phyloP scores from a whole-genome alignment of 2,329 filamentous ascomycete species.

The Colletotrichum godetiae region DNA sequence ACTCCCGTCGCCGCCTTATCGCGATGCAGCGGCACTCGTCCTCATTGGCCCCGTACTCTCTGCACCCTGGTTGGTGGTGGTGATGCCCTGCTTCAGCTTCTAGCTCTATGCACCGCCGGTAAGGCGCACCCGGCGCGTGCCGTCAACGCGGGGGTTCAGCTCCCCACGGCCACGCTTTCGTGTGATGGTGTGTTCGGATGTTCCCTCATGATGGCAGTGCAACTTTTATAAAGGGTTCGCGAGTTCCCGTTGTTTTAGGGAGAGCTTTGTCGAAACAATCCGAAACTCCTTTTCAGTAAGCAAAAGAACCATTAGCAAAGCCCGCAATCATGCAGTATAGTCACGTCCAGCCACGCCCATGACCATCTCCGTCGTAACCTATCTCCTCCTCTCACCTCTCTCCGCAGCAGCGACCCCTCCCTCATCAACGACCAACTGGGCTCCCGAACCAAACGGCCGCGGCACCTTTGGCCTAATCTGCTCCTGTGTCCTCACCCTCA shows the following conservation, averaged over 20 bases:
- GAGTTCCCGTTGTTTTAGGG: neutral
- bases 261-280: neutral
- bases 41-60: constrained; percentile 16
- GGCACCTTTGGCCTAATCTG: constrained; percentile 45
- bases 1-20: neutral
- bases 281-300: neutral
- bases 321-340: neutral
- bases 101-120: constrained; percentile 20
- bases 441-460: constrained; percentile 39
- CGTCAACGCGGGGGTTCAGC: neutral
- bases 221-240: neutral
- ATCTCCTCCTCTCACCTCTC: neutral
- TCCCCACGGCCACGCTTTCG: neutral
- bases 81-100: constrained; percentile 21
- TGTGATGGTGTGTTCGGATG: neutral
- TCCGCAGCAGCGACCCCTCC: neutral
- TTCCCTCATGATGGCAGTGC: too few species aligned
- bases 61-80: constrained; percentile 18
- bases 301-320: neutral
- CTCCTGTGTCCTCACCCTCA: constrained; percentile 46
- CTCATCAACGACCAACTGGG: constrained; percentile 5
- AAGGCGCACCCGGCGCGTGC: neutral
- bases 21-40: neutral
- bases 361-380: neutral
- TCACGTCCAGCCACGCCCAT: neutral